Evolutionary conservation across 768 basidiomycete genomes (phyloP).

Genomic region (Leccinum barrowsii): DNA sequence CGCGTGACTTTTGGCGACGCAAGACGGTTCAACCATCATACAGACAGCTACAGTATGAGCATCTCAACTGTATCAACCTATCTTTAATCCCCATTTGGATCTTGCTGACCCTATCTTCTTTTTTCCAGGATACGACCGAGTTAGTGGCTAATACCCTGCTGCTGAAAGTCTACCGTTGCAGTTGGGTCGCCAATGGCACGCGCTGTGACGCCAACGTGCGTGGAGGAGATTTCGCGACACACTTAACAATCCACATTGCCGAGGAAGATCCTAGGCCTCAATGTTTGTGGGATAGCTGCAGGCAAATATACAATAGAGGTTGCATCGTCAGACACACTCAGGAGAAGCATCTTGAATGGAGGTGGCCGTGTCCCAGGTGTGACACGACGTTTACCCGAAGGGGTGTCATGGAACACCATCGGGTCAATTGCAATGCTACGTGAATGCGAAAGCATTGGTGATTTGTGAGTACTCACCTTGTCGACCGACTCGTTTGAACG

Average conservation of each 20-base stretch:
- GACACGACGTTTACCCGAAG: slow-evolving; percentile 15
- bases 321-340: slow-evolving; percentile 22
- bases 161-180: slow-evolving; percentile 1
- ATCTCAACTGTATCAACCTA: slow-evolving; percentile 1
- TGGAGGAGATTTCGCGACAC: slow-evolving; percentile 15
- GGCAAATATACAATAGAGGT: slow-evolving; percentile 6
- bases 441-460: not conserved
- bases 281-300: slow-evolving; percentile 19
- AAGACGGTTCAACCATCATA: too few species aligned
- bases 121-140: slow-evolving; percentile 7
- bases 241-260: slow-evolving; percentile 15
- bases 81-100: not conserved
- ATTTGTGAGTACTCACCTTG: not conserved
- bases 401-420: slow-evolving; percentile 15
- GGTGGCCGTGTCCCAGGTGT: slow-evolving; percentile 24
- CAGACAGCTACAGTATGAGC: too few species aligned
- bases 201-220: slow-evolving; percentile 5
- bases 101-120: not conserved
- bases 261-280: not conserved
- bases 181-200: slow-evolving; percentile 11
- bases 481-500: not conserved
- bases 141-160: slow-evolving; percentile 6
- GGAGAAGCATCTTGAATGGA: slow-evolving; percentile 20
- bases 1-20: too few species aligned
- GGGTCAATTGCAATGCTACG: not conserved